These are phyloP conservation scores for Coleophoma cylindrospora DNA, from an alignment of 2,329 filamentous ascomycete species.

Conservation along the genomic window DNA sequence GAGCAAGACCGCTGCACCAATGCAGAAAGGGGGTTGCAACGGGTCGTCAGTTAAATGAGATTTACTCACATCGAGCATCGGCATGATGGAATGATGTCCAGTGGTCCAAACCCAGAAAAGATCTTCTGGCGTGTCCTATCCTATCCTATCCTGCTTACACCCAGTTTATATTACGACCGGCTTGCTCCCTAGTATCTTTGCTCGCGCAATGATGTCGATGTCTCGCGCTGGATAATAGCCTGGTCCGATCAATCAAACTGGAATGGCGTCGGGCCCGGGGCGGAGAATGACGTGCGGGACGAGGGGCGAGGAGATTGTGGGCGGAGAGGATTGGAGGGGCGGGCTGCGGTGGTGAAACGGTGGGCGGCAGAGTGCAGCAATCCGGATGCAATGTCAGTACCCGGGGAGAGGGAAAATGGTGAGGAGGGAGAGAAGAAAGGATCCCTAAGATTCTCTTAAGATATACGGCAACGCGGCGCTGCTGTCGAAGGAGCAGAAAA, in stretches of 20 bases:
- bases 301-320: too few relatives aligned
- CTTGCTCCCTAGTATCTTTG: background rate
- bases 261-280: background rate
- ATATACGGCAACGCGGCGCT: too few relatives aligned
- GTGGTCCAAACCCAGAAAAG: background rate
- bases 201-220: background rate
- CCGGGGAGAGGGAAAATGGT: too few relatives aligned
- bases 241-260: background rate
- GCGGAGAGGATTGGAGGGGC: too few relatives aligned
- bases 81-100: background rate
- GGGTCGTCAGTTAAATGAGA: background rate
- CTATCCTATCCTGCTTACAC: background rate
- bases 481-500: too few relatives aligned
- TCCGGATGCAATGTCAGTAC: too few relatives aligned
- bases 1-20: background rate
- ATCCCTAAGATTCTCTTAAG: too few relatives aligned
- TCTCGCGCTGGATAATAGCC: background rate
- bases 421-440: too few relatives aligned
- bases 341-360: too few relatives aligned
- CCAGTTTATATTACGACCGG: too few relatives aligned
- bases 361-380: too few relatives aligned
- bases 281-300: too few relatives aligned
- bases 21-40: background rate
- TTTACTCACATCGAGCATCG: background rate
- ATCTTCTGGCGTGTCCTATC: background rate